phyloP scores from a whole-genome alignment of 192 early-diverging fungal species.

The Dispira parvispora region DNA sequence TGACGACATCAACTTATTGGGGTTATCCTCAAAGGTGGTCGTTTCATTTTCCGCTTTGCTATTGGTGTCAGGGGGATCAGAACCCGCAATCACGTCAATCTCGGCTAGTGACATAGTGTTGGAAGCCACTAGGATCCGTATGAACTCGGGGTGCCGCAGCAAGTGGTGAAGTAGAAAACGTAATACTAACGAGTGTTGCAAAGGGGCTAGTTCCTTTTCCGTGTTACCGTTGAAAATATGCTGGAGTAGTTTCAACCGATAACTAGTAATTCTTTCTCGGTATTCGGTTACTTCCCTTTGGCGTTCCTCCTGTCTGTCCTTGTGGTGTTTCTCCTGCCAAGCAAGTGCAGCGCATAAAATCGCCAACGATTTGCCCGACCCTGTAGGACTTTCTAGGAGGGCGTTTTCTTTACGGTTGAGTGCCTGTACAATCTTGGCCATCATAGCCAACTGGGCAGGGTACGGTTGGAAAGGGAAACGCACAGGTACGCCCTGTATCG shows the following conservation, averaged over 20 bases:
- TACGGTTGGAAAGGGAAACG: constrained; percentile 53
- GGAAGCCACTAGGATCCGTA: not conserved
- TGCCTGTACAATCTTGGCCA: constrained; percentile 41
- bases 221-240: not conserved
- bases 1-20: not conserved
- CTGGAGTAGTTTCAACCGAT: not conserved
- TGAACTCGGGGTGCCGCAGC: not conserved
- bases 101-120: not conserved
- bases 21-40: not conserved
- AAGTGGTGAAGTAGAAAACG: not conserved
- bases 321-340: constrained; percentile 30
- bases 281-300: not conserved
- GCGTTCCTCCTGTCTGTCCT: not conserved
- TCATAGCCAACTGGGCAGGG: constrained; percentile 42
- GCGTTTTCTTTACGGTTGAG: constrained; percentile 35
- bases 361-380: constrained; percentile 65
- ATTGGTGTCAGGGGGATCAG: not conserved
- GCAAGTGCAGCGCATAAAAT: constrained; percentile 51
- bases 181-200: not conserved
- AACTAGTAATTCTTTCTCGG: not conserved
- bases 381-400: constrained; percentile 55
- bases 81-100: not conserved
- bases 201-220: not conserved
- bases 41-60: not conserved
- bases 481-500: constrained; percentile 32